Conservation (phyloP, 208 protist species). For the Tritrichomonas foetus region DNA sequence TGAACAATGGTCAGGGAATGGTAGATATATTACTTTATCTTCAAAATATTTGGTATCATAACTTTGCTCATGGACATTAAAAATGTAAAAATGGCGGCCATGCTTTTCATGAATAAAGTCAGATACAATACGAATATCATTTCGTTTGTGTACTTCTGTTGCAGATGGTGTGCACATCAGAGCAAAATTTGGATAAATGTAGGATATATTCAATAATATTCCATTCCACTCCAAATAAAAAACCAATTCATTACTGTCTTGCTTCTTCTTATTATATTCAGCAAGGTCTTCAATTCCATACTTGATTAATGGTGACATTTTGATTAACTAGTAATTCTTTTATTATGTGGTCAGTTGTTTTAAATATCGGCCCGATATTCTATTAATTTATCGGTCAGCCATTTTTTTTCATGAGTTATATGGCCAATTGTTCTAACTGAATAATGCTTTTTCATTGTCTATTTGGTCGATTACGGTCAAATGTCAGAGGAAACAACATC, state of each 20-base stretch:
- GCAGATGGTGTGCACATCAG: neutral
- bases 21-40: neutral
- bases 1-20: slow-evolving; percentile 16
- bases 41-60: neutral
- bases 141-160: neutral
- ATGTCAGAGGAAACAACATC: no score
- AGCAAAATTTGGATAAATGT: neutral
- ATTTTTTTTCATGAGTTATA: no score
- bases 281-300: neutral
- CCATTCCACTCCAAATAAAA: neutral
- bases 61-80: neutral
- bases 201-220: neutral
- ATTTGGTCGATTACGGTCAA: no score
- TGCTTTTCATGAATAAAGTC: neutral
- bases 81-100: neutral
- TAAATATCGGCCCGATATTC: no score
- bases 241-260: neutral
- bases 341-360: no score
- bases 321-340: no score
- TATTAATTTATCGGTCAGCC: no score
- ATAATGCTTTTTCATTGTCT: no score
- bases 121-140: neutral
- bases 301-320: no score
- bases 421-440: no score
- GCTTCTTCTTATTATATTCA: neutral